phyloP scores from a whole-genome alignment of 768 basidiomycete species.

The Porphyrellus cyaneotinctus region DNA sequence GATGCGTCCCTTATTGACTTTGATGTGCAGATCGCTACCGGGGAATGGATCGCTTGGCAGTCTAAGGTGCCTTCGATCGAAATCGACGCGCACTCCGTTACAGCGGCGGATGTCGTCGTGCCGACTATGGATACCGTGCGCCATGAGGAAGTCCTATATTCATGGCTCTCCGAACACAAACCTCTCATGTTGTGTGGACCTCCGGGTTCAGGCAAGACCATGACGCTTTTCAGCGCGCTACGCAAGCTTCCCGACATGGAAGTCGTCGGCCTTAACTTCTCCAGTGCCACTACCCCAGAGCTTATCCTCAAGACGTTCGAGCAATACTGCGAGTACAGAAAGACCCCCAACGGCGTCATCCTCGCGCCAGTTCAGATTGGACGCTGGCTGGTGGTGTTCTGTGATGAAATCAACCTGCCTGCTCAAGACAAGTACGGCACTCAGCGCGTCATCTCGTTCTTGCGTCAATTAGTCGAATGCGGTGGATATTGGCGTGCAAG shows the following conservation, averaged over 20 bases:
- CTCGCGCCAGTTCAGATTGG: slow-evolving; percentile 93
- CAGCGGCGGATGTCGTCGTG: slow-evolving; percentile 93
- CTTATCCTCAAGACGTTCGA: slow-evolving; percentile 99
- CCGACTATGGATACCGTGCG: slow-evolving; percentile 98
- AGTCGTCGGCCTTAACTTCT: slow-evolving; percentile 98
- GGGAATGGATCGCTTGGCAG: slow-evolving; percentile 92
- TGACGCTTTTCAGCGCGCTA: slow-evolving; percentile 97
- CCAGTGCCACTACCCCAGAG: slow-evolving; percentile 96
- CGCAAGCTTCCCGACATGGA: slow-evolving; percentile 98
- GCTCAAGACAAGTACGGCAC: slow-evolving; percentile 98
- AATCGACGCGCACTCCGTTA: slow-evolving; percentile 94
- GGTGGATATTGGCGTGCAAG: slow-evolving; percentile 92
- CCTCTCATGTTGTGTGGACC: slow-evolving; percentile 98
- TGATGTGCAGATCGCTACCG: slow-evolving; percentile 82
- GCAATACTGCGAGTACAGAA: slow-evolving; percentile 98
- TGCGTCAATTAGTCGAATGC: slow-evolving; percentile 92
- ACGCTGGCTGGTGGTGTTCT: slow-evolving; percentile 99
- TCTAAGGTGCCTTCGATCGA: slow-evolving; percentile 90
- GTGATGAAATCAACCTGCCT: slow-evolving; percentile 98
- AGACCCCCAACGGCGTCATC: slow-evolving; percentile 97
- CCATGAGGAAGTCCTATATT: slow-evolving; percentile 97
- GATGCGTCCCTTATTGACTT: slow-evolving; percentile 91
- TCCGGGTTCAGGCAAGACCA: slow-evolving; percentile 99
- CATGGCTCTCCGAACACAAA: slow-evolving; percentile 98
- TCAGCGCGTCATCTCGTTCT: slow-evolving; percentile 96